Percentiles rank a stretch among this genome's conserved stretches.
Evolutionary conservation across 2,329 filamentous ascomycete species (phyloP).

Genomic region (Aaosphaeria arxii): DNA sequence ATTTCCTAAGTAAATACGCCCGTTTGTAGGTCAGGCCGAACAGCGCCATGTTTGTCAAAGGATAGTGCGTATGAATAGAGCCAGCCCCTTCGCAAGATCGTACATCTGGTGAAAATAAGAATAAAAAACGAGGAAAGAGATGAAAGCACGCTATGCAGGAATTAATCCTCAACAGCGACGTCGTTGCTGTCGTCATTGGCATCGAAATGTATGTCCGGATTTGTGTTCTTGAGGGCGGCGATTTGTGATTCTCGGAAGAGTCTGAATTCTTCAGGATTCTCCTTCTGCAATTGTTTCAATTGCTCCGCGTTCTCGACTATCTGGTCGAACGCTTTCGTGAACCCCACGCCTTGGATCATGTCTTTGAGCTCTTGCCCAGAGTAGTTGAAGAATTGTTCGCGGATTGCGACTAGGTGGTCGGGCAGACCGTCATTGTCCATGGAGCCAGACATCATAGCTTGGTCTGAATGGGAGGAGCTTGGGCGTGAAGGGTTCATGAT

Average conservation of each 20-base stretch:
- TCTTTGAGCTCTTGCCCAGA: slow-evolving; percentile 57
- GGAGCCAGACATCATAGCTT: slow-evolving; percentile 24
- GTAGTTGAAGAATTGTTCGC: slow-evolving; percentile 62
- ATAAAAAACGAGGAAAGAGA: too few relatives aligned
- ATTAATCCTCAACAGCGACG: slow-evolving; percentile 13
- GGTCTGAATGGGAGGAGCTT: slow-evolving; percentile 16
- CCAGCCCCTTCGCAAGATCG: too few relatives aligned
- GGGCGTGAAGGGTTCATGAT: slow-evolving; percentile 46
- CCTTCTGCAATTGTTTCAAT: slow-evolving; percentile 57
- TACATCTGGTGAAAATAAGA: too few relatives aligned
- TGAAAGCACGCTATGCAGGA: too few relatives aligned
- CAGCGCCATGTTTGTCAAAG: too few relatives aligned
- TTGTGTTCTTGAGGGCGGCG: slow-evolving; percentile 35
- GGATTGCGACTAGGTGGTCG: slow-evolving; percentile 52
- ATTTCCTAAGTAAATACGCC: too few relatives aligned
- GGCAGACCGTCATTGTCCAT: slow-evolving; percentile 34
- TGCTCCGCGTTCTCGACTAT: slow-evolving; percentile 64
- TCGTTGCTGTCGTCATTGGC: slow-evolving; percentile 7
- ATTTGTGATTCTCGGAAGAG: slow-evolving; percentile 35
- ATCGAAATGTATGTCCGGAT: slow-evolving; percentile 15
- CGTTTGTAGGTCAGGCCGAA: too few relatives aligned
- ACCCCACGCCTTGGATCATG: slow-evolving; percentile 57
- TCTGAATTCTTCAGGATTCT: slow-evolving; percentile 31
- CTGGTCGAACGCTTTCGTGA: slow-evolving; percentile 61
- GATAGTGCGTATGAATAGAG: too few relatives aligned